Evolutionary conservation across 345 rosid genomes (phyloP).

Genomic region (Aquilaria sinensis): DNA sequence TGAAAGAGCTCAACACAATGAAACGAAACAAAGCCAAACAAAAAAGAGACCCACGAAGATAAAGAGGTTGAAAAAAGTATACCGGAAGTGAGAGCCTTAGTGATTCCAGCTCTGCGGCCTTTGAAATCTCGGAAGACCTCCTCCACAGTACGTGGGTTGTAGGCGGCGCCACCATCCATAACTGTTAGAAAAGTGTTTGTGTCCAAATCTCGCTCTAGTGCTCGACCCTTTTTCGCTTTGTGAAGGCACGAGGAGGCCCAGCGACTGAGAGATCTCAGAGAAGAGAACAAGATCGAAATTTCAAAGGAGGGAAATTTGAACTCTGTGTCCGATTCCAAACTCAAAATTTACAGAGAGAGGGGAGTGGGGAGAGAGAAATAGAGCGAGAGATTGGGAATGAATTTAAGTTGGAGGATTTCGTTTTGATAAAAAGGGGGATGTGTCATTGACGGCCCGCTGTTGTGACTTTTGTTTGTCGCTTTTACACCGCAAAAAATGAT

Average conservation of each 20-base stretch:
- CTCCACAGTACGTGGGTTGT: slow-evolving; percentile 71
- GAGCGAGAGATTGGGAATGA: no score
- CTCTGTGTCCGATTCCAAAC: no score
- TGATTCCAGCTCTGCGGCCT: slow-evolving; percentile 66
- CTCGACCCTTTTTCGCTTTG: background rate
- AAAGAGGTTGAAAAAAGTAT: background rate
- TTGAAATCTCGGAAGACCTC: slow-evolving; percentile 67
- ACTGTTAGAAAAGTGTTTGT: slow-evolving; percentile 1
- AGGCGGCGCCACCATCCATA: slow-evolving; percentile 50
- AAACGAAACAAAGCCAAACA: background rate
- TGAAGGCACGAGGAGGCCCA: background rate
- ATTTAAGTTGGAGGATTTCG: no score
- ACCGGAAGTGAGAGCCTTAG: slow-evolving; percentile 71
- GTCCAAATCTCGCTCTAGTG: background rate
- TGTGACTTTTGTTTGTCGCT: no score
- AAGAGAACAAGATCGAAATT: no score
- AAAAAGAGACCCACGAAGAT: background rate
- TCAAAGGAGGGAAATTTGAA: no score
- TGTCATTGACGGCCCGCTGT: no score
- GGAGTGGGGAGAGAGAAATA: no score
- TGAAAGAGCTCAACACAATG: background rate
- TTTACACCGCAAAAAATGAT: no score
- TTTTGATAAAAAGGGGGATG: no score
- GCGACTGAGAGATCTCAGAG: background rate
- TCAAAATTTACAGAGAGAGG: no score